phyloP scores from a whole-genome alignment of 768 basidiomycete species.

The Boletus rufocinnamomeus region DNA sequence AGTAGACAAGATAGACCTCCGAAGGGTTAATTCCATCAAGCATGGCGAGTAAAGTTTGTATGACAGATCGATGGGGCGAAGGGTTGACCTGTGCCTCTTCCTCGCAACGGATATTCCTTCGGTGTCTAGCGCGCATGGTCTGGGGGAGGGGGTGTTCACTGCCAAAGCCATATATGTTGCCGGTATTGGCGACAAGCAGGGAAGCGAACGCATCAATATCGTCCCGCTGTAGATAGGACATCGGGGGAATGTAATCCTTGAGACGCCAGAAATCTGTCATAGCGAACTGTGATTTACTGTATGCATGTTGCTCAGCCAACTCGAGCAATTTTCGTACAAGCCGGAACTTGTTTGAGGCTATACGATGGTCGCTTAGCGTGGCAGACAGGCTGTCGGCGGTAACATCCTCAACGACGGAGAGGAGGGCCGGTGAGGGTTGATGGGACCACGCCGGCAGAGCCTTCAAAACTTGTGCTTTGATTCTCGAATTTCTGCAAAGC shows the following conservation, averaged over 20 bases:
- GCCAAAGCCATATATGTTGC: slow-evolving; percentile 62
- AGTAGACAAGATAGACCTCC: slow-evolving; percentile 60
- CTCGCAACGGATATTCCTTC: slow-evolving; percentile 11
- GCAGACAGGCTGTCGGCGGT: slow-evolving; percentile 49
- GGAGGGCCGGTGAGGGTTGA: slow-evolving; percentile 51
- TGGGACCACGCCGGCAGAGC: slow-evolving; percentile 80
- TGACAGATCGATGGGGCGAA: slow-evolving; percentile 50
- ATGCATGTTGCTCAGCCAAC: slow-evolving; percentile 41
- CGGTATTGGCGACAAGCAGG: slow-evolving; percentile 59
- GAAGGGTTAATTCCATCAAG: slow-evolving; percentile 52
- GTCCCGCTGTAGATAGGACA: slow-evolving; percentile 55
- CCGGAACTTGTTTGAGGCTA: slow-evolving; percentile 75
- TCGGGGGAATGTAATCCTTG: slow-evolving; percentile 70
- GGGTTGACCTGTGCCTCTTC: slow-evolving; percentile 23
- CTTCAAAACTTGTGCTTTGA: slow-evolving; percentile 47
- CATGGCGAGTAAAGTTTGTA: slow-evolving; percentile 56
- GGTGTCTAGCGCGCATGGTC: slow-evolving; percentile 44
- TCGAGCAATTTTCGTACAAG: slow-evolving; percentile 66
- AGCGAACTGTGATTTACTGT: slow-evolving; percentile 50
- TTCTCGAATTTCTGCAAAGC: slow-evolving; percentile 41
- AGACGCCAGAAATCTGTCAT: slow-evolving; percentile 79
- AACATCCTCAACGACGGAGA: slow-evolving; percentile 46
- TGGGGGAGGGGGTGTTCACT: slow-evolving; percentile 48
- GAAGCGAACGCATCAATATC: slow-evolving; percentile 75
- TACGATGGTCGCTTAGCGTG: slow-evolving; percentile 59